phyloP scores from a whole-genome alignment of 1,284 basidiomycete species.

The Trichosporon sp. region DNA sequence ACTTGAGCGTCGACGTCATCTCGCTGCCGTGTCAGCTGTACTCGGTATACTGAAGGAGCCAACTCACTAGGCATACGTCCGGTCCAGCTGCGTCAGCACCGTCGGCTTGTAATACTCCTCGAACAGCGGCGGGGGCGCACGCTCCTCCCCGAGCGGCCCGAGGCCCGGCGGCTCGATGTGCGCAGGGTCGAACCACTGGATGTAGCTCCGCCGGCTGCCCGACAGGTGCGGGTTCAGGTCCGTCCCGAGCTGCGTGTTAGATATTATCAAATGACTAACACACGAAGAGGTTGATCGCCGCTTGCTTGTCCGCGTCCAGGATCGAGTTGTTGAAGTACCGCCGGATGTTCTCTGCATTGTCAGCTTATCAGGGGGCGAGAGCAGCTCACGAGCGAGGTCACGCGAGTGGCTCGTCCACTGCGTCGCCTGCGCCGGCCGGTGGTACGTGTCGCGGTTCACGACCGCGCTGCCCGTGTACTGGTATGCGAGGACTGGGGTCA shows the following conservation, averaged over 20 bases:
- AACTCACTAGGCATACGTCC: slow-evolving; percentile 57
- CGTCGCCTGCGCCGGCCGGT: slow-evolving; percentile 67
- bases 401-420: slow-evolving; percentile 98
- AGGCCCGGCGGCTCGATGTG: slow-evolving; percentile 59
- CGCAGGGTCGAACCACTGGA: slow-evolving; percentile 71
- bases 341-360: slow-evolving; percentile 68
- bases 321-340: slow-evolving; percentile 95
- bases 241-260: slow-evolving; percentile 57
- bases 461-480: slow-evolving; percentile 96
- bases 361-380: neutral
- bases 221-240: neutral
- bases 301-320: slow-evolving; percentile 94
- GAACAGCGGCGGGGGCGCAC: slow-evolving; percentile 63
- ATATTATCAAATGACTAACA: slow-evolving; percentile 3
- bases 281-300: slow-evolving; percentile 88
- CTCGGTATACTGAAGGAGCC: neutral
- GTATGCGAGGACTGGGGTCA: slow-evolving; percentile 73
- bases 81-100: slow-evolving; percentile 51
- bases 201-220: slow-evolving; percentile 53
- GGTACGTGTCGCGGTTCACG: slow-evolving; percentile 92
- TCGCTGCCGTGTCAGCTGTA: slow-evolving; percentile 12
- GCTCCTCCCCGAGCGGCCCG: slow-evolving; percentile 22
- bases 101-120: slow-evolving; percentile 85
- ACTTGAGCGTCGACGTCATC: slow-evolving; percentile 22
- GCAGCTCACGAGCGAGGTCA: slow-evolving; percentile 69